These are phyloP conservation scores for Trametes hirsuta DNA, from an alignment of 1,284 basidiomycete species.

Conservation along the genomic window DNA sequence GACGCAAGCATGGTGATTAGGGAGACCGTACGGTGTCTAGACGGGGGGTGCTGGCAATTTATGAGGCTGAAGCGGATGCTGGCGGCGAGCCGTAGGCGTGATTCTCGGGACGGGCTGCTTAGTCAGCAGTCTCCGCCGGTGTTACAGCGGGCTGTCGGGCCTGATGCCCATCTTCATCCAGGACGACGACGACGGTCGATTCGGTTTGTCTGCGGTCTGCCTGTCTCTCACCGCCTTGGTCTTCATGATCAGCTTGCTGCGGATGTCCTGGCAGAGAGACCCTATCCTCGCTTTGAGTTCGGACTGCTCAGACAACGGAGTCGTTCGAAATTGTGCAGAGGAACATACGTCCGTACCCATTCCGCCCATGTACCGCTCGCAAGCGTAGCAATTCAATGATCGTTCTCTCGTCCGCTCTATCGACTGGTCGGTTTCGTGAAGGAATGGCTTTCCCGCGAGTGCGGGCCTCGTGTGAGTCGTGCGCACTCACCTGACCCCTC, in stretches of 20 bases:
- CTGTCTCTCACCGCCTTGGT: conserved; percentile 71
- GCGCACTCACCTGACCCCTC: conserved; percentile 21
- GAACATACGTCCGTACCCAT: conserved; percentile 47
- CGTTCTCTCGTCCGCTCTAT: too few relatives aligned
- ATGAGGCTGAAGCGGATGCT: not conserved
- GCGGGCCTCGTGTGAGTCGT: conserved; percentile 21
- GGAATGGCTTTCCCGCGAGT: not conserved
- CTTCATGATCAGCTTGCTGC: conserved; percentile 35
- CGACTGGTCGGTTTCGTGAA: not conserved
- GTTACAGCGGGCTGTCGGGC: not conserved
- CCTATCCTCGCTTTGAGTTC: conserved; percentile 80
- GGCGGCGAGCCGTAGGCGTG: conserved; percentile 8
- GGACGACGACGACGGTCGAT: conserved; percentile 78
- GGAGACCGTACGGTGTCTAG: conserved; percentile 8
- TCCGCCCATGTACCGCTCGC: not conserved
- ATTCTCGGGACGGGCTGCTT: conserved; percentile 19
- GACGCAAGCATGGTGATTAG: conserved; percentile 58
- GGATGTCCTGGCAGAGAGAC: conserved; percentile 64
- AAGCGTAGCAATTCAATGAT: not conserved
- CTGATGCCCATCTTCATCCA: conserved; percentile 40
- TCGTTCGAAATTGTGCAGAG: conserved; percentile 79
- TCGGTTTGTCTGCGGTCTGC: conserved; percentile 48
- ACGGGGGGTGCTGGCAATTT: conserved; percentile 21
- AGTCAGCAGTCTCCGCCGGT: conserved; percentile 24
- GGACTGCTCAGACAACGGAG: conserved; percentile 57